Base-by-base conservation (phyloP, 441 rosid genomes). In the Jatropha multifida region DNA sequence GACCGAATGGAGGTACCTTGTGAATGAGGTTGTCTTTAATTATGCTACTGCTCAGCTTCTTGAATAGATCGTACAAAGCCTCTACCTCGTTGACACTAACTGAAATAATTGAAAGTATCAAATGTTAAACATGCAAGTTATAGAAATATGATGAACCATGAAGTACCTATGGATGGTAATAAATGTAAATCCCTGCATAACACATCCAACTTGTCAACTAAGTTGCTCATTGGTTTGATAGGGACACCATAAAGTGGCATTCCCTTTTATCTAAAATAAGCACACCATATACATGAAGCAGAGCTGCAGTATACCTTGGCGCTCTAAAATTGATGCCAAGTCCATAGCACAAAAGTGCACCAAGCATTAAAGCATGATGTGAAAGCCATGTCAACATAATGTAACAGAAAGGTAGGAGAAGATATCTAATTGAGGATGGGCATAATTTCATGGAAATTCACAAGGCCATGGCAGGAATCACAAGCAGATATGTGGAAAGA, bases 41-140 rank as follows among this genome's bases (percentile, higher is more conserved):
- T 73, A 90, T 77, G 69, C 86, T 74, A 65, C 88, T 68, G 81
- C 95, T 89, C 78, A 89, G 71, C 82, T 86, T 87, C 90, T 89
- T 90, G 84, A 90, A 90, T 71, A 90, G 78, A 69, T 84, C 86
- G 74, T 85, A 75, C 77, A 90, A 78, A 71, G 93, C 93, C 78
- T 89, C 91, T 46, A 90, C 85, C 86, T 90, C 95, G 79, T 85
- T 88, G 80, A 86, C 86, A 12, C 85, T 78, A 82, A 90, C 95
- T 89, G 84, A 18, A 80, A 74, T 11, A 0, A 77, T 70, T n/a
- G 27, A 49, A 55, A 77, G 27, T 11, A 23, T 8, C 32, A 61
- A 48, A 52, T 27, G 37, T 69, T 54, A 74, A 77, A 74, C 26
- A 60, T 10, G 9, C 15, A 14, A 69, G 23, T 32, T 4, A 26